Conservation (phyloP, 768 basidiomycete species). For the Daedaleopsis nitida region DNA sequence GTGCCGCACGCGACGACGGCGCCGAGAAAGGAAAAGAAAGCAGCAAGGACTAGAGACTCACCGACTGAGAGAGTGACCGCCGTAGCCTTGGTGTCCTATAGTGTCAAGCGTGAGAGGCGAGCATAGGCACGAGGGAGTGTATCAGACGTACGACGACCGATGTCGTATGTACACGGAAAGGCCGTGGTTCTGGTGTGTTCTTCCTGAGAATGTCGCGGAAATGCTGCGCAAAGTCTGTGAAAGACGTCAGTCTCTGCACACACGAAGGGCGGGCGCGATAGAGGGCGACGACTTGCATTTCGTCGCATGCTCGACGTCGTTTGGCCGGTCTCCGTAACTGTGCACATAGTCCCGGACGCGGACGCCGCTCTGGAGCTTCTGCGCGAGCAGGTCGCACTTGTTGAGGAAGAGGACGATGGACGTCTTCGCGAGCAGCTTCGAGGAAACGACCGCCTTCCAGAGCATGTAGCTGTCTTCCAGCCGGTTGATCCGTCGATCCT, state of each 20-base stretch:
- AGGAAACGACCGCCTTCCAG: constrained; percentile 32
- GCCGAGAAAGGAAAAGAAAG: neutral
- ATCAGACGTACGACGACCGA: constrained; percentile 69
- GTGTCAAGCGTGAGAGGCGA: neutral
- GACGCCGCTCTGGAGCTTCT: constrained; percentile 69
- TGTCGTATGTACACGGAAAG: constrained; percentile 74
- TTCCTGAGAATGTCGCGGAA: constrained; percentile 73
- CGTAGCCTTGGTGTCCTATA: constrained; percentile 73
- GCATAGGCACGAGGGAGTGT: too few species aligned
- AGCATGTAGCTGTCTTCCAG: constrained; percentile 42
- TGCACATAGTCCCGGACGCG: constrained; percentile 69
- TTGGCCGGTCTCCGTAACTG: constrained; percentile 72
- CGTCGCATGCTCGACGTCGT: constrained; percentile 68
- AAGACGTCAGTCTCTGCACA: neutral
- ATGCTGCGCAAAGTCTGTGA: constrained; percentile 74
- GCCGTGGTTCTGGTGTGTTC: constrained; percentile 62
- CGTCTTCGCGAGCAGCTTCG: constrained; percentile 32
- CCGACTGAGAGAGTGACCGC: constrained; percentile 70
- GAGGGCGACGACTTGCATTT: constrained; percentile 61
- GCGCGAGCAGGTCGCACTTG: constrained; percentile 69
- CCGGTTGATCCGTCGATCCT: constrained; percentile 73
- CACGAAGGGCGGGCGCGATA: neutral
- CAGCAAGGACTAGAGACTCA: constrained; percentile 34
- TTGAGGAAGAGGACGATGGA: constrained; percentile 44
- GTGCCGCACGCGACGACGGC: constrained; percentile 6